Percentiles rank a stretch among this genome's conserved stretches.
Conservation (phyloP, 805 yeast genomes). For the Candida manassasensis region DNA sequence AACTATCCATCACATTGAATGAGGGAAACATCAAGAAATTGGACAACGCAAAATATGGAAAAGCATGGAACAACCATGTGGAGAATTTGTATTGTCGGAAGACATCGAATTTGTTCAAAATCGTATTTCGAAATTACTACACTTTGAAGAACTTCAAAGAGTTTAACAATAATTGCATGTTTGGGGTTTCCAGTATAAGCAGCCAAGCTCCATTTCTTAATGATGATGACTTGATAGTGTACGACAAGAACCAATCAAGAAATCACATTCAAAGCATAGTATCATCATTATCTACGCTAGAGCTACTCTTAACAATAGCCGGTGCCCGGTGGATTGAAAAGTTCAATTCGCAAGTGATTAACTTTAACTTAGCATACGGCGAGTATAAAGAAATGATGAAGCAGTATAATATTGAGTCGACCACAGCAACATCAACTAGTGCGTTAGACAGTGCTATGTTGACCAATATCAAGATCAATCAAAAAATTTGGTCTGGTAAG, state of each 20-base stretch:
- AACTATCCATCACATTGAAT: conserved; percentile 31
- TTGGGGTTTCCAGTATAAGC: conserved; percentile 35
- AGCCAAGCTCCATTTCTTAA: conserved; percentile 19
- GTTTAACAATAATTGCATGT: conserved; percentile 39
- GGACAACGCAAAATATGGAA: conserved; percentile 16
- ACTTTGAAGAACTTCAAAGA: conserved; percentile 55
- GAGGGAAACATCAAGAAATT: conserved; percentile 14
- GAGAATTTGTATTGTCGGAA: conserved; percentile 20
- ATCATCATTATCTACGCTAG: conserved; percentile 57
- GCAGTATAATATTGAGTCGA: conserved; percentile 32
- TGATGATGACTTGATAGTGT: conserved; percentile 22
- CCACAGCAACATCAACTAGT: conserved; percentile 22
- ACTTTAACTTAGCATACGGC: conserved; percentile 70
- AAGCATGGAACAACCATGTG: conserved; percentile 44
- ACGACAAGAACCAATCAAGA: conserved; percentile 16
- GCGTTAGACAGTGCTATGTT: conserved; percentile 33
- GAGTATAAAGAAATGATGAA: conserved; percentile 65
- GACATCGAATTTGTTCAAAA: conserved; percentile 10
- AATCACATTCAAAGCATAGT: conserved; percentile 25
- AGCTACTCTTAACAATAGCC: conserved; percentile 63
- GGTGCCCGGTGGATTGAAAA: conserved; percentile 69
- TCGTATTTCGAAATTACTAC: conserved; percentile 40
- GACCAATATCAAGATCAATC: conserved; percentile 30
- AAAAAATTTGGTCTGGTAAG: conserved; percentile 55
- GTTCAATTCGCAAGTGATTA: conserved; percentile 53